Evolutionary conservation across 371 early-diverging fungal species (phyloP), one percentile per base, ranked within the genome.

Genomic region (Batrachochytrium dendrobatidis): DNA sequence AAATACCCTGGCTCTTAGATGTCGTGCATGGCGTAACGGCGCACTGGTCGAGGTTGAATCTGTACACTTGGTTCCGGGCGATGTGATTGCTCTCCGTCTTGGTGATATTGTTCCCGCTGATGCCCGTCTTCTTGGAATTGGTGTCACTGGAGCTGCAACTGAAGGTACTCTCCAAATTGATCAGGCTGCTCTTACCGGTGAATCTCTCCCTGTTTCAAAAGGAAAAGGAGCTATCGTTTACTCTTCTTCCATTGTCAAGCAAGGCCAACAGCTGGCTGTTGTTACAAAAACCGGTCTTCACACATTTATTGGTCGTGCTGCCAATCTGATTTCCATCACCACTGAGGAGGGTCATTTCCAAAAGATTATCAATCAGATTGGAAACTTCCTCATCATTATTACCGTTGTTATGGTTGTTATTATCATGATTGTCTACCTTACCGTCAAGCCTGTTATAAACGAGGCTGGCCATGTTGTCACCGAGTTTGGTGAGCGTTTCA

Each of bases 51-150:
- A 92, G 67, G 75, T 93, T n/a, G 86, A 89, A 58, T 83, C 91
- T 7, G 54, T 67, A 54, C 61, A 64, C 29, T 65, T 89, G 22
- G 88, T 87, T 33, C 85, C 85, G 31, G 89, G 95, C 46, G 96
- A 97, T 68, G 67, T 95, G 39, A 80, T 97, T 56, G 86, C 86
- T 22, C 71, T 95, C 45, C 86, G 92, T 55, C 72, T 93, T 33
- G 98, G 98, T 62, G 95, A 95, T 71, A 94, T 92, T 55, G 80
- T 94, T 24, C 94, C 95, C 50, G 98, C 95, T 17, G 98, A 97
- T 76, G 84, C 78, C 43, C 83, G 89, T 48, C 73, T 94, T 45
- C 81, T 95, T 34, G 94, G 94, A 6, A 76, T 94, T 53, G 87
- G 84, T 58, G 86, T 84, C 33, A 86, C 86, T 18, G 92, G 92